Evolutionary conservation across 805 yeast genomes (phyloP).

Genomic region (Kregervanrija pseudodelftensis): DNA sequence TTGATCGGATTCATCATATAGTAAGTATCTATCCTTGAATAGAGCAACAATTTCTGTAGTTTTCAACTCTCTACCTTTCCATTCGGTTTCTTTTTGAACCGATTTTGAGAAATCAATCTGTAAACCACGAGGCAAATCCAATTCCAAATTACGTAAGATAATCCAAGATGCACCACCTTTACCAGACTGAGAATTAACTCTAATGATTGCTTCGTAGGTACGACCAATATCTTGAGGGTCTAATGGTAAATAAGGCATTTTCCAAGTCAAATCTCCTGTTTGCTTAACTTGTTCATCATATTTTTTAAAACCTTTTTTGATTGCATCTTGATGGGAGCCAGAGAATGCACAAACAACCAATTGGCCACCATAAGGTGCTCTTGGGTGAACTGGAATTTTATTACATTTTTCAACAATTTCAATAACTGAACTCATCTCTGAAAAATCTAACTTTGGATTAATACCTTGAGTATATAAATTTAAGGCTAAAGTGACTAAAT

Average conservation of each 20-base stretch:
- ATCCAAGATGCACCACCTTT: constrained; percentile 91
- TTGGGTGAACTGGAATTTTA: constrained; percentile 69
- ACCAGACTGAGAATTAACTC: constrained; percentile 84
- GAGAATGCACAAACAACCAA: constrained; percentile 78
- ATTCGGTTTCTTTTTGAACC: constrained; percentile 66
- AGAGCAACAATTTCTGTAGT: constrained; percentile 56
- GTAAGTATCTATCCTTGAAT: constrained; percentile 51
- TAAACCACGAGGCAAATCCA: constrained; percentile 75
- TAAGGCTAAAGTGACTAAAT: constrained; percentile 68
- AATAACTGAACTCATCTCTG: constrained; percentile 57
- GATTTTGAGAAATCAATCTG: constrained; percentile 69
- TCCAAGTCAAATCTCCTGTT: constrained; percentile 42
- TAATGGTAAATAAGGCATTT: constrained; percentile 73
- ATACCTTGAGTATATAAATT: constrained; percentile 77
- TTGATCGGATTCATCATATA: constrained; percentile 22
- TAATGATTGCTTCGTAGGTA: constrained; percentile 85
- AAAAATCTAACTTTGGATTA: constrained; percentile 62
- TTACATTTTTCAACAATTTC: constrained; percentile 74
- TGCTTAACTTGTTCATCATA: constrained; percentile 33
- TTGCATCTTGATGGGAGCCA: constrained; percentile 87
- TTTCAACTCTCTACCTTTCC: constrained; percentile 63
- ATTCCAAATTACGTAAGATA: constrained; percentile 63
- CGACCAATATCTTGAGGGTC: constrained; percentile 84
- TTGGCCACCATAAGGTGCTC: constrained; percentile 81
- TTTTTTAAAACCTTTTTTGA: constrained; percentile 67